These are phyloP conservation scores for Oehlia diaphana DNA, from an alignment of 192 early-diverging fungal species.

Conservation along the genomic window DNA sequence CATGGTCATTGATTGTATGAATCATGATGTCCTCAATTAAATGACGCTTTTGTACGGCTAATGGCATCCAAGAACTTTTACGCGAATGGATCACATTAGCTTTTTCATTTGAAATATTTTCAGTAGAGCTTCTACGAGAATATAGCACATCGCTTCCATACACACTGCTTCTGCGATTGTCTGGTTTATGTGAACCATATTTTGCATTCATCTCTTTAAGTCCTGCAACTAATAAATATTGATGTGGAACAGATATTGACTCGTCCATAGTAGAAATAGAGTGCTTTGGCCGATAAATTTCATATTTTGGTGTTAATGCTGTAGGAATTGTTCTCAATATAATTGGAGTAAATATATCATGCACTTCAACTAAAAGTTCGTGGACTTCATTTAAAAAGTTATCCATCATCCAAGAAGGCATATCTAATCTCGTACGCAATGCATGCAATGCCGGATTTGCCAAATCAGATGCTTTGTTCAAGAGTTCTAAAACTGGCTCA, in stretches of 20 bases:
- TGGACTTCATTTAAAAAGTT: conserved; percentile 49
- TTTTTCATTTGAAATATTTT: conserved; percentile 20
- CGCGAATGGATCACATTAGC: conserved; percentile 34
- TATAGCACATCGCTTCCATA: conserved; percentile 45
- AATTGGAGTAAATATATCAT: conserved; percentile 44
- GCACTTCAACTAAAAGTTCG: conserved; percentile 44
- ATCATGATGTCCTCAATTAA: conserved; percentile 46
- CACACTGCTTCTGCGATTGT: conserved; percentile 39
- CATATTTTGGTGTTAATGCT: conserved; percentile 21
- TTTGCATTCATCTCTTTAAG: conserved; percentile 47
- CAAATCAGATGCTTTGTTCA: conserved; percentile 48
- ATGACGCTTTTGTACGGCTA: conserved; percentile 31
- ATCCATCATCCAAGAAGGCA: conserved; percentile 59
- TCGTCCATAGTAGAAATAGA: conserved; percentile 17
- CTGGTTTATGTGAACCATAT: conserved; percentile 30
- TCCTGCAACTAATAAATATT: conserved; percentile 52
- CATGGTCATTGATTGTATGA: conserved; percentile 34
- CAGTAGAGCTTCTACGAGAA: conserved; percentile 39
- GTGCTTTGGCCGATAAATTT: conserved; percentile 38
- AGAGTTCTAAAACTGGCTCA: conserved; percentile 44
- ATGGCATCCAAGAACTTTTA: conserved; percentile 39
- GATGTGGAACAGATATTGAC: conserved; percentile 29
- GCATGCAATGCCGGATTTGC: conserved; percentile 49
- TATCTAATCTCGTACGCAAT: conserved; percentile 33
- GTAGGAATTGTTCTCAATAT: conserved; percentile 11